These are phyloP conservation scores for Sisymbrium altissimum DNA, from an alignment of 345 rosid species.

Conservation along the genomic window DNA sequence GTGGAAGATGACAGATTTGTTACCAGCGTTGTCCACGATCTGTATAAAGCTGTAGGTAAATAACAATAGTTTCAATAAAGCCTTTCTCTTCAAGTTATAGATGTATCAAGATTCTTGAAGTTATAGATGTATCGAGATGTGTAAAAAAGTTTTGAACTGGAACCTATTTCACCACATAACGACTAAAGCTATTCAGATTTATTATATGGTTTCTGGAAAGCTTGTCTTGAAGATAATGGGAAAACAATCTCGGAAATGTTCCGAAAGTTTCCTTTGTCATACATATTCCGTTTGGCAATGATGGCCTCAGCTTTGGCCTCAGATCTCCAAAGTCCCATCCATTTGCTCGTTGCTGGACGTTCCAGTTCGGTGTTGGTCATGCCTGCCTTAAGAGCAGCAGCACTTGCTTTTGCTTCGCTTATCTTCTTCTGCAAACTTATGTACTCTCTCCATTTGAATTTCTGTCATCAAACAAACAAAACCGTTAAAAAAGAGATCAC, in stretches of 20 bases:
- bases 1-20: conserved; percentile 49
- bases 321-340: conserved; percentile 55
- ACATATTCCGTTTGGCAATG: conserved; percentile 43
- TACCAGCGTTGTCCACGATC: conserved; percentile 54
- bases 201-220: conserved; percentile 38
- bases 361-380: conserved; percentile 32
- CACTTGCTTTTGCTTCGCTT: conserved; percentile 66
- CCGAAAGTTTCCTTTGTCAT: conserved; percentile 53
- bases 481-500: neutral
- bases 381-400: conserved; percentile 64
- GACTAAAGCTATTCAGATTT: conserved; percentile 34
- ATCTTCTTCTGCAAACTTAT: conserved; percentile 71
- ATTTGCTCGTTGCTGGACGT: conserved; percentile 50
- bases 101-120: neutral
- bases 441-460: conserved; percentile 94
- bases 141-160: neutral
- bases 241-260: conserved; percentile 56
- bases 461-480: conserved; percentile 43
- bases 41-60: conserved; percentile 51
- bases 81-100: neutral
- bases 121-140: neutral
- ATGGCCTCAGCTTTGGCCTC: conserved; percentile 41
- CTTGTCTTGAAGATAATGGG: conserved; percentile 56
- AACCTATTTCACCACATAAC: neutral
- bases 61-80: conserved; percentile 33